Percentiles rank a stretch among this genome's conserved stretches.
Evolutionary conservation across 2,329 filamentous ascomycete genomes (phyloP).

Genomic region (Metarhizium anisopliae): DNA sequence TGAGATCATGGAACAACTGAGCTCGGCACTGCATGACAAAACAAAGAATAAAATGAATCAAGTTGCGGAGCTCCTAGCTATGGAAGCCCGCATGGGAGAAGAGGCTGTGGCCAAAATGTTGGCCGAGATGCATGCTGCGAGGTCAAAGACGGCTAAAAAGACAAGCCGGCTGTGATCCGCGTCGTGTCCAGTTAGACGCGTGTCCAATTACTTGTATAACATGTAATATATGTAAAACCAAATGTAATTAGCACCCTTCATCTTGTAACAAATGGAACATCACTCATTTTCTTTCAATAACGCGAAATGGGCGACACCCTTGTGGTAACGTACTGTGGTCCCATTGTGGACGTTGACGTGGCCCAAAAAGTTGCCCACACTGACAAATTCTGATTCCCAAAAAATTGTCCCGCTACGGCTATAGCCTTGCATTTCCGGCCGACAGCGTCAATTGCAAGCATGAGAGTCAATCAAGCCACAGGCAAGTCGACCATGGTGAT

Average conservation of each 20-base stretch:
- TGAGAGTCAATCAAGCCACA: conserved; percentile 36
- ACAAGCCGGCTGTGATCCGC: background rate
- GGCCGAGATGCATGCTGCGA: conserved; percentile 9
- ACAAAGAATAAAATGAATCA: conserved; percentile 19
- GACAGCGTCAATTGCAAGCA: conserved; percentile 14
- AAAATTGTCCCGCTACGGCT: background rate
- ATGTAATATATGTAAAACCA: background rate
- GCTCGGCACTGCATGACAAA: conserved; percentile 9
- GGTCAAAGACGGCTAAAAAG: background rate
- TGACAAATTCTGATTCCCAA: background rate
- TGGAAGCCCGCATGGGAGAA: conserved; percentile 20
- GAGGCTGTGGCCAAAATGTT: conserved; percentile 13
- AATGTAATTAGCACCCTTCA: too few relatives aligned
- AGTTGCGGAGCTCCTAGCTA: conserved; percentile 16
- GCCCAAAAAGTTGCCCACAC: background rate
- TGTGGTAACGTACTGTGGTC: background rate
- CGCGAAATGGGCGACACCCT: background rate
- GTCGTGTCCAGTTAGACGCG: too few relatives aligned
- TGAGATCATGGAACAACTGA: conserved; percentile 12
- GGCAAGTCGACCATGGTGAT: conserved; percentile 20
- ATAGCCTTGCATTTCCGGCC: background rate
- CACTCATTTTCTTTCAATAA: too few relatives aligned
- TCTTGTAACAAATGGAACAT: background rate
- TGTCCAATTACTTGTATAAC: too few relatives aligned
- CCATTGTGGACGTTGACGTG: background rate